Base-by-base conservation (phyloP, 2,329 filamentous ascomycete species). In the Huntiella omanensis region DNA sequence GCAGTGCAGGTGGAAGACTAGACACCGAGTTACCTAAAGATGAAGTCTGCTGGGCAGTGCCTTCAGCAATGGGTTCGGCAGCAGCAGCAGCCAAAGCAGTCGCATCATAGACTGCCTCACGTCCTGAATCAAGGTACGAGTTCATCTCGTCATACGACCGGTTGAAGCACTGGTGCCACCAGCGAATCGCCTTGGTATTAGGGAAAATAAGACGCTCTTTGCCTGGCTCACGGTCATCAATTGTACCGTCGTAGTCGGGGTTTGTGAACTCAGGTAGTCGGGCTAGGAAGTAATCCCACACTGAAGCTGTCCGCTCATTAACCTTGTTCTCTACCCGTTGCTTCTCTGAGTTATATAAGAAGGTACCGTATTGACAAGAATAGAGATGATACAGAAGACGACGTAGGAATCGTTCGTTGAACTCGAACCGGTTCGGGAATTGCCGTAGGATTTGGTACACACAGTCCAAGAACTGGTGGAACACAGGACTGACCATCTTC, bases 381-480 rank as follows among this genome's bases (percentile, higher is more conserved):
- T 96, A 88, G 1, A 93, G 71, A 59, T 98, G 91, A 58, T 96
- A 98, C 1, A 96, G 68, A 3, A 98, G 67, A 15, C 91, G 77
- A 19, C 85, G 74, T 5, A 98, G 65, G 60, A 98, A 96, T 4
- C 88, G 77, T 59, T 96, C 91, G 54, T 93, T 96, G 62, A 86
- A 98, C 59, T 98, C 88, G 57, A 98, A 98, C 0, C 87, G 80
- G 5, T 76, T 82, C 0, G 86, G 86, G 55, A 88, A 69, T 58
- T 96, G 91, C 50, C 83, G 71, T 17, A 93, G 64, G 22, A 98
- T 69, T 59, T 98, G 91, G 58, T 91, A 96, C 1, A 84, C 85
- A 34, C 85, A 86, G 57, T 96, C 91, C 7, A 98, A 72, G 61
- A 96, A 98, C 58, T 98, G 91, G 56, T 98, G 91, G 61, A 98